These are phyloP conservation scores for Boletus sp. DNA, from an alignment of 768 basidiomycete genomes.

Conservation along the genomic window DNA sequence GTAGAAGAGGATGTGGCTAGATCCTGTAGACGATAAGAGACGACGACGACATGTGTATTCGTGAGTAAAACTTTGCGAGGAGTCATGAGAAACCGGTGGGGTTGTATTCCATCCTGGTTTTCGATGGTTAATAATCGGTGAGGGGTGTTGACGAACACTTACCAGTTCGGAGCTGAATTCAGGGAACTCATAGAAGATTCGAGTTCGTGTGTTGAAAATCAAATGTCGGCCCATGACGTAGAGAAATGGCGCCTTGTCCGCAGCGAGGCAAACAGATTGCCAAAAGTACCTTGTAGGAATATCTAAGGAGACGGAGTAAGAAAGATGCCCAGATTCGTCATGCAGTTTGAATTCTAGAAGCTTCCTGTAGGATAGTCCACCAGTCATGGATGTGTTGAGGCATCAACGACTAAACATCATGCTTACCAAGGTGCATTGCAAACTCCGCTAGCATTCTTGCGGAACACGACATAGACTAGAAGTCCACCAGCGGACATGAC, in stretches of 20 bases:
- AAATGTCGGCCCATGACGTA: not conserved
- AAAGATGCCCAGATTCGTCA: not conserved
- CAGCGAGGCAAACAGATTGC: not conserved
- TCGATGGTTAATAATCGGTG: not conserved
- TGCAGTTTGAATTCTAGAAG: conserved; percentile 2
- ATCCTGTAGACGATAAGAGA: not conserved
- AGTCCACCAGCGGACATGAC: not conserved
- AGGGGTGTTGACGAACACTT: not conserved
- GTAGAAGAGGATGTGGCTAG: not conserved
- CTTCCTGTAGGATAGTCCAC: not conserved
- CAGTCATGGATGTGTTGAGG: not conserved
- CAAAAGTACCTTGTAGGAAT: not conserved
- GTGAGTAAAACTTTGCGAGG: not conserved
- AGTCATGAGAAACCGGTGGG: not conserved
- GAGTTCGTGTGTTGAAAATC: not conserved
- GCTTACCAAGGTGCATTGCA: not conserved
- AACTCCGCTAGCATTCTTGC: not conserved
- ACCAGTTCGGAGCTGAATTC: not conserved
- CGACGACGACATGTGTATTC: conserved; percentile 3
- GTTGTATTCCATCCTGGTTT: not conserved
- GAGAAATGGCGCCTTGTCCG: not conserved
- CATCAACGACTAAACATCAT: not conserved
- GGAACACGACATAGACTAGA: not conserved
- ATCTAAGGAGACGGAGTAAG: not conserved
- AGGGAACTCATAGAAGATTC: not conserved